Base-by-base conservation (phyloP, 371 early-diverging fungal genomes). In the Rhizopus arrhizus region DNA sequence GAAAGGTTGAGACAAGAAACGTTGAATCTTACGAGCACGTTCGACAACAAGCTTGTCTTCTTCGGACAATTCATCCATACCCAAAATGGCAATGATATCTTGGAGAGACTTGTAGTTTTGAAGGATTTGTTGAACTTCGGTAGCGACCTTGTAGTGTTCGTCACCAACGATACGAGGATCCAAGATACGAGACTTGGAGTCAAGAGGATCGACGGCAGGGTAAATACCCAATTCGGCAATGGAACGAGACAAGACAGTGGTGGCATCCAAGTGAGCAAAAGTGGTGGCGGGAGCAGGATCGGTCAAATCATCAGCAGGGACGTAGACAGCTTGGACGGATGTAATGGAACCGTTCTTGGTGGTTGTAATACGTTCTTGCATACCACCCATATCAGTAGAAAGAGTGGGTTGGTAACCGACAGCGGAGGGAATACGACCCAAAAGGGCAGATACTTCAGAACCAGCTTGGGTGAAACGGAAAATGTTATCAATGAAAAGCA, bases 321-420 rank as follows among this genome's bases (percentile, higher is more conserved):
- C 96, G 81, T 95, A 97, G 82, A 97, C 92, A 71, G 98, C 98
- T 86, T 91, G 92, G 68, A 97, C 97, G 62, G 96, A 95, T 60
- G 97, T 97, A 73, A 97, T 97, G 71, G 97, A 97, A 74, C 97
- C 97, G 89, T 97, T 96, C 90, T 97, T 97, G 86, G 97, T 97
- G 81, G 97, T 95, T 76, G 97, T 97, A 82, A 97, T 97, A 88
- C 97, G 92, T 81, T 97, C 97, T 85, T 97, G 96, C 96, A 97
- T 96, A 74, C 84, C 84, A 91, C 96, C 98, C 95, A 94, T 94
- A 77, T 93, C 94, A 46, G 94, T 93, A 77, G 93, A 90, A 63
- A 95, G 87, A 61, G 97, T 97, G 75, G 97, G 97, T 83, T 97
- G 98, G 89, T 97, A 97, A 87, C 97, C 97, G 86, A 97, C 98